phyloP scores from a whole-genome alignment of 306 rosid genomes.

The Cyamopsis tetragonoloba region DNA sequence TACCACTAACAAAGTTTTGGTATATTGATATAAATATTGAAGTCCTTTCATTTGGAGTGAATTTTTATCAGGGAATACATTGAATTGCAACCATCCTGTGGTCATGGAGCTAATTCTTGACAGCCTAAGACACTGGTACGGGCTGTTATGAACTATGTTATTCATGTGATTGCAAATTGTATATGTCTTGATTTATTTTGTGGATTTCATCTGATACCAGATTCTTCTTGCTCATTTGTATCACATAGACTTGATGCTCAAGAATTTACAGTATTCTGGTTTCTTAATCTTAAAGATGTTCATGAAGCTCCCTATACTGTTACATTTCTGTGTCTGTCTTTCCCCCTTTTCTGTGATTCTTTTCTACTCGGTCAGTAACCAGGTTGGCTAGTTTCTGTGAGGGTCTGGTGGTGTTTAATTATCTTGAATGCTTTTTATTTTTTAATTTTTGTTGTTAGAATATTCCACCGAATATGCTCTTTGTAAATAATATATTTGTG shows the following conservation, averaged over 20 bases:
- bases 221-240: slow-evolving; percentile 15
- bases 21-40: slow-evolving; percentile 16
- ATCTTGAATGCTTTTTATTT: neutral
- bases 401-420: neutral
- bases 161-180: slow-evolving; percentile 16
- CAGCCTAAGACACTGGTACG: slow-evolving; percentile 96
- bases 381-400: neutral
- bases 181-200: neutral
- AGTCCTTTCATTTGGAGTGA: slow-evolving; percentile 22
- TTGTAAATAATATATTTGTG: no score
- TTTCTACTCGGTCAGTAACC: slow-evolving; percentile 3
- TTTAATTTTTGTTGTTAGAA: no score
- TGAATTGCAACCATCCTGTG: slow-evolving; percentile 90
- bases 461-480: no score
- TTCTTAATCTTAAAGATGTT: neutral
- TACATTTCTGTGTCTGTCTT: neutral
- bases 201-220: neutral
- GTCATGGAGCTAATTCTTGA: slow-evolving; percentile 91
- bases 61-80: slow-evolving; percentile 76
- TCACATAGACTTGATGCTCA: slow-evolving; percentile 11
- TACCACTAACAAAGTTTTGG: slow-evolving; percentile 3
- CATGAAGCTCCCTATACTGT: neutral
- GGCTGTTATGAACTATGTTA: neutral
- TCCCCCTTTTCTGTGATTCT: neutral
- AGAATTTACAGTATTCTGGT: neutral